Percentiles rank a stretch among this genome's conserved stretches.
Evolutionary conservation across 257 asterid genomes (phyloP).

Genomic region (Solanum raphanifolium): DNA sequence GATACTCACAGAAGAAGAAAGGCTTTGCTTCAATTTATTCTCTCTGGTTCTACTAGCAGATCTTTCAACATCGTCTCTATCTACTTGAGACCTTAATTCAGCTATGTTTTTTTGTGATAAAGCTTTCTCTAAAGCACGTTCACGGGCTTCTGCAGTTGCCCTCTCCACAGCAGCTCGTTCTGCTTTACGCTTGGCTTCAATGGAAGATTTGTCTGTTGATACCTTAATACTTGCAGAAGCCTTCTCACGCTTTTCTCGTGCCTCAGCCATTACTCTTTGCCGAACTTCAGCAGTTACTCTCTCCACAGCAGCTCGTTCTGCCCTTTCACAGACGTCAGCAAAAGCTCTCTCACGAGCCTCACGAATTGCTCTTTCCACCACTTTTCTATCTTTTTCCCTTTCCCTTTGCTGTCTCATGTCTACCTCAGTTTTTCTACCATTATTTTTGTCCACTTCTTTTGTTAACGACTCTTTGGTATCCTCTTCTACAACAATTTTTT

Average conservation of each 20-base stretch:
- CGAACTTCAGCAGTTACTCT: constrained; percentile 76
- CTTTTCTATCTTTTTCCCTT: constrained; percentile 65
- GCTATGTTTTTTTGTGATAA: constrained; percentile 48
- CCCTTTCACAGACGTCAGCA: constrained; percentile 89
- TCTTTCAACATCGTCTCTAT: constrained; percentile 23
- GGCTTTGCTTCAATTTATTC: constrained; percentile 67
- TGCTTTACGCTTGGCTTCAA: constrained; percentile 68
- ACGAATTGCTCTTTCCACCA: constrained; percentile 83
- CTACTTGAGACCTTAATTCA: constrained; percentile 38
- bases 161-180: constrained; percentile 98
- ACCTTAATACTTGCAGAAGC: constrained; percentile 28
- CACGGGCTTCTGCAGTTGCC: constrained; percentile 95
- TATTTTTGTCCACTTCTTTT: constrained; percentile 23
- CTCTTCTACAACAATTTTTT: constrained; percentile 13
- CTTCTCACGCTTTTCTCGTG: constrained; percentile 56
- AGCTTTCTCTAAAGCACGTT: constrained; percentile 87
- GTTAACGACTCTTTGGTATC: constrained; percentile 29
- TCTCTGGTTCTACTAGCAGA: constrained; percentile 36
- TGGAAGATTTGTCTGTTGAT: constrained; percentile 38
- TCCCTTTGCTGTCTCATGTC: constrained; percentile 65
- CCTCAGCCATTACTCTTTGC: constrained; percentile 60
- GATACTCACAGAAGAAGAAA: constrained; percentile 74
- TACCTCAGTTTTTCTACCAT: constrained; percentile 46
- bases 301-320: constrained; percentile 87
- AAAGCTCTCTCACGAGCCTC: constrained; percentile 98